These are phyloP conservation scores for Cinnamomum micranthum DNA, from an alignment of 164 flowering plant genomes.

Conservation along the genomic window DNA sequence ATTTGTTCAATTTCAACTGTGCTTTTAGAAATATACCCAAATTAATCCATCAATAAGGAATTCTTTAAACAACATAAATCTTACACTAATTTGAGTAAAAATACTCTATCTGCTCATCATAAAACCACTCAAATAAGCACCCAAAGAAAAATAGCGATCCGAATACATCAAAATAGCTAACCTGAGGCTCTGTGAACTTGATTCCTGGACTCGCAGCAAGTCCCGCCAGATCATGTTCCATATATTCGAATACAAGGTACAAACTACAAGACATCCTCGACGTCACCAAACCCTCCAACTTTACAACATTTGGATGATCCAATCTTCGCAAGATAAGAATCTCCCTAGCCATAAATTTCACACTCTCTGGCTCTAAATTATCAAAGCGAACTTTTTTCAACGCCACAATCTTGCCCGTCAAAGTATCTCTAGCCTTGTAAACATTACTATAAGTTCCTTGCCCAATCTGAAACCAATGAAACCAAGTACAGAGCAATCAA, in stretches of 20 bases:
- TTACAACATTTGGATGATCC: conserved; percentile 36
- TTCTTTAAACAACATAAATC: background rate
- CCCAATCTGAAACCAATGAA: conserved; percentile 34
- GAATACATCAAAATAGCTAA: conserved; percentile 6
- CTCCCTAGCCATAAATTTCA: conserved; percentile 83
- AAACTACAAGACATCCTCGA: conserved; percentile 62
- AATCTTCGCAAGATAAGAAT: conserved; percentile 51
- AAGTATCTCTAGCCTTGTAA: conserved; percentile 68
- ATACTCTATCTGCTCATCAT: background rate
- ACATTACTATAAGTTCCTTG: conserved; percentile 83
- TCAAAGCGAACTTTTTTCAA: conserved; percentile 51
- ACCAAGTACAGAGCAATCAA: background rate
- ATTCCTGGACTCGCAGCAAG: conserved; percentile 75
- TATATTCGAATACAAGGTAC: conserved; percentile 61
- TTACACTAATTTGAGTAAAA: background rate
- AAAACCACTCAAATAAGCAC: background rate
- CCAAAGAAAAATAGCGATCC: background rate
- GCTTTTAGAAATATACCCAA: too few species aligned
- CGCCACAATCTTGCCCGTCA: conserved; percentile 44
- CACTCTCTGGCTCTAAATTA: conserved; percentile 49
- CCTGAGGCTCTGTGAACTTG: conserved; percentile 38
- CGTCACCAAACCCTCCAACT: conserved; percentile 35
- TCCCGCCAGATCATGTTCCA: conserved; percentile 96
- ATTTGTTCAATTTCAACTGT: too few species aligned
- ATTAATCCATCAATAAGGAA: background rate